Evolutionary conservation across 2,329 filamentous ascomycete genomes (phyloP), one percentile per base, ranked within the genome.

Genomic region (Cercospora sp.): DNA sequence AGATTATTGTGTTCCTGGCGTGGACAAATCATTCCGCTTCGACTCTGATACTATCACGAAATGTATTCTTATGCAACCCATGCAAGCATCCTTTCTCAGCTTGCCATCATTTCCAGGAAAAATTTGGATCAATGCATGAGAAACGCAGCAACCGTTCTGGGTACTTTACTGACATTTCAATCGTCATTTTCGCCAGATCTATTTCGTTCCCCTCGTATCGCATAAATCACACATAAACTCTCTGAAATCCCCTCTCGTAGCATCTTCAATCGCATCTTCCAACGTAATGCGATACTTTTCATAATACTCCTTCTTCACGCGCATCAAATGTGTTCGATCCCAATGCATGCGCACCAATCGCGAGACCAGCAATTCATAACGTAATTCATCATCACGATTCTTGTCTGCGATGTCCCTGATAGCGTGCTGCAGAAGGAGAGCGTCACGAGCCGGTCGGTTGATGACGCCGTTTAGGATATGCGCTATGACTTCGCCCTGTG

Each of bases 381-480:
- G 89, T 71, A 94, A 84, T 63, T 86, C 75, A 71, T 79, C 68
- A 26, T 75, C 76, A 6, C 76, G 75, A 63, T 80, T 77, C 36
- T 71, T 70, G 3, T 77, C 68, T 1, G 78, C 80, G 31, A 84
- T 80, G 20, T 89, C 90, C 64, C 78, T 76, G 72, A 98, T 88
- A 1, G 95, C 94, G 82, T 98, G 95, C 79, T 97, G 90, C 1
- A 99, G 84, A 2, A 98, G 89, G 42, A 97, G 86, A 3, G 94
- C 93, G 79, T 98, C 95, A 65, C 95, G 92, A 70, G 97, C 93
- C 5, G 95, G 94, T 68, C 91, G 91, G 82, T 98, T 98, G 82
- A 98, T 97, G 66, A 97, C 89, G 75, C 95, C 95, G 81, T 98
- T 97, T 76, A 99, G 90, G 74, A 98, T 92, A 80, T 98, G 95